A percentile compares a stretch with the other conserved stretches of the same genome.
phyloP scores from a whole-genome alignment of 257 asterid genomes.

The Dorcoceras hygrometricum region DNA sequence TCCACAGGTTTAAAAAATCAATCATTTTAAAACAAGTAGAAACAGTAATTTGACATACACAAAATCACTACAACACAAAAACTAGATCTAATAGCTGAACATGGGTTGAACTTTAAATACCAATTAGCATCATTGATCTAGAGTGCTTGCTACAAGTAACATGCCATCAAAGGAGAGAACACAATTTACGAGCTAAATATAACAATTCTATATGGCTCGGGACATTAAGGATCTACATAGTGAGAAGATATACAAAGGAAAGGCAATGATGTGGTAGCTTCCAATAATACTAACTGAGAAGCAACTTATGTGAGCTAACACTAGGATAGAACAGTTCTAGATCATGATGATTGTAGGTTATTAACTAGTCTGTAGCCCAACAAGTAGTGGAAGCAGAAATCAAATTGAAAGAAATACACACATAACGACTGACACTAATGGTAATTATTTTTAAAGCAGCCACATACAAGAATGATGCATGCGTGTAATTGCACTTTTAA shows the following conservation, averaged over 20 bases:
- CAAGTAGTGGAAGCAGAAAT: background rate
- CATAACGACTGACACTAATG: background rate
- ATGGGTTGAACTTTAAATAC: background rate
- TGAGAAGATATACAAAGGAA: background rate
- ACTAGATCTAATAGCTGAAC: background rate
- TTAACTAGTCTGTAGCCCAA: background rate
- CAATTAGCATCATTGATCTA: background rate
- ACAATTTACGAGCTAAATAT: too few species aligned
- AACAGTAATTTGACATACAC: background rate
- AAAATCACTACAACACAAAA: background rate
- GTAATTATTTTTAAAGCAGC: background rate
- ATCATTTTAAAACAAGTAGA: background rate
- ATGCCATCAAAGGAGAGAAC: background rate
- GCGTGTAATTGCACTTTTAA: background rate
- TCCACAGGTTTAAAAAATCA: background rate
- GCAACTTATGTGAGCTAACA: background rate
- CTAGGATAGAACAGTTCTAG: background rate
- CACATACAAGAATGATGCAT: background rate
- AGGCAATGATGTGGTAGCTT: background rate
- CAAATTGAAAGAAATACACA: background rate
- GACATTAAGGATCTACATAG: background rate
- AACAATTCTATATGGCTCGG: background rate
- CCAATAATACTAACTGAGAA: background rate
- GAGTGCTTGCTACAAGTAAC: background rate
- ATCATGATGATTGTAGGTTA: background rate